These are phyloP conservation scores for Aquanectria penicillioides DNA, from an alignment of 2,329 filamentous ascomycete genomes.

Conservation along the genomic window DNA sequence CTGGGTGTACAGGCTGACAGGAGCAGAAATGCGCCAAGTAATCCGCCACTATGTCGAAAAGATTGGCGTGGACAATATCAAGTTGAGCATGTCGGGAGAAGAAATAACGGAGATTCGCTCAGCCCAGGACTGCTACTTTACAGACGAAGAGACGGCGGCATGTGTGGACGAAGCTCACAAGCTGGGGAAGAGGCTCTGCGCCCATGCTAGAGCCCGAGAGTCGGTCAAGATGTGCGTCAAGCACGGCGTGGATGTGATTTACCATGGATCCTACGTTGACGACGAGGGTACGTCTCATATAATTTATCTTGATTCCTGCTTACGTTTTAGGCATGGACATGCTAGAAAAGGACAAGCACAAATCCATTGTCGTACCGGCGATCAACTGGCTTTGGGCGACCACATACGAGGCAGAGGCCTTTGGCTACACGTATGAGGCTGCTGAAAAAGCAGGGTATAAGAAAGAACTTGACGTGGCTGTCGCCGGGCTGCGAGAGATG, in stretches of 20 bases:
- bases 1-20: no score
- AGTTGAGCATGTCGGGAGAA: slow-evolving; percentile 26
- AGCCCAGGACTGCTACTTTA: slow-evolving; percentile 28
- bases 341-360: slow-evolving; percentile 11
- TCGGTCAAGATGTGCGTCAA: slow-evolving; percentile 27
- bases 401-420: slow-evolving; percentile 23
- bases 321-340: slow-evolving; percentile 8
- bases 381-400: slow-evolving; percentile 27
- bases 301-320: not conserved
- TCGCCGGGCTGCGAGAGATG: slow-evolving; percentile 24
- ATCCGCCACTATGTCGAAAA: slow-evolving; percentile 16
- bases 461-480: slow-evolving; percentile 18
- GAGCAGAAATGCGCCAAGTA: slow-evolving; percentile 11
- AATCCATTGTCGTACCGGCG: slow-evolving; percentile 17
- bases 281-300: slow-evolving; percentile 12
- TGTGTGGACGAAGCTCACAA: slow-evolving; percentile 29
- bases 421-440: slow-evolving; percentile 17
- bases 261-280: slow-evolving; percentile 26
- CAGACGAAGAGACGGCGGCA: slow-evolving; percentile 19
- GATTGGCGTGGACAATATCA: slow-evolving; percentile 23
- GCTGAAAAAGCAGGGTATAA: slow-evolving; percentile 22
- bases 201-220: slow-evolving; percentile 26
- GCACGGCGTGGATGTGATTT: slow-evolving; percentile 27
- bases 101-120: slow-evolving; percentile 21
- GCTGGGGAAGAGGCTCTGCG: slow-evolving; percentile 21